Evolutionary conservation across 2,329 filamentous ascomycete species (phyloP).

Genomic region (Scolecobasidium constrictum): DNA sequence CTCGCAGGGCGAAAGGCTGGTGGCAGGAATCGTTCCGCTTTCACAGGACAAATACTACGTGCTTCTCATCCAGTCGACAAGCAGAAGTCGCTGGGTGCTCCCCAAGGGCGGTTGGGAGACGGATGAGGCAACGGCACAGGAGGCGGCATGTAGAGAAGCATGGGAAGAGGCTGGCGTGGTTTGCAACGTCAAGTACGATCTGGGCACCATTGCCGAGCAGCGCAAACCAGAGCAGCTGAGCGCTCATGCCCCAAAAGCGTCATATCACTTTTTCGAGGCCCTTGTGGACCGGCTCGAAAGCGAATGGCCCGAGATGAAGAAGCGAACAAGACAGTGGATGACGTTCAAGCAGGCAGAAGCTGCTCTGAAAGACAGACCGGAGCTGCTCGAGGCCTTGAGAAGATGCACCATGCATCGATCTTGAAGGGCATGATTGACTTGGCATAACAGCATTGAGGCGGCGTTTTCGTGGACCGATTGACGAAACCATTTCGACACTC

Average conservation of each 20-base stretch:
- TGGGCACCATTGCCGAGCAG: conserved; percentile 78
- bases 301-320: conserved; percentile 90
- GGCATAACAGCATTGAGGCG: too few relatives aligned
- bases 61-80: conserved; percentile 84
- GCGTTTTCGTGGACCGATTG: not conserved
- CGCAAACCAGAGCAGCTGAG: conserved; percentile 45
- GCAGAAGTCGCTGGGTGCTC: conserved; percentile 87
- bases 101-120: conserved; percentile 97
- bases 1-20: conserved; percentile 81
- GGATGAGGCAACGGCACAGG: conserved; percentile 78
- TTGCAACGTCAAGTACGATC: conserved; percentile 71
- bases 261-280: conserved; percentile 78
- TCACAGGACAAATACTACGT: conserved; percentile 79
- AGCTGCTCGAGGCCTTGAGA: conserved; percentile 71
- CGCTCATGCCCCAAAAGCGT: conserved; percentile 56
- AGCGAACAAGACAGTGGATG: conserved; percentile 85
- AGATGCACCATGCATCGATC: conserved; percentile 9
- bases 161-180: conserved; percentile 97
- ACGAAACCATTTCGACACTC: not conserved
- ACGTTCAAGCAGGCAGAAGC: conserved; percentile 72
- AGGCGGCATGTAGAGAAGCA: conserved; percentile 77
- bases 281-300: conserved; percentile 76
- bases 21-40: conserved; percentile 87
- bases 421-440: too few relatives aligned
- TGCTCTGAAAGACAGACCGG: conserved; percentile 65